A percentile compares a stretch with the other conserved stretches of the same genome.
Conservation (phyloP, 768 basidiomycete species). For the Pleurotus cornucopiae region DNA sequence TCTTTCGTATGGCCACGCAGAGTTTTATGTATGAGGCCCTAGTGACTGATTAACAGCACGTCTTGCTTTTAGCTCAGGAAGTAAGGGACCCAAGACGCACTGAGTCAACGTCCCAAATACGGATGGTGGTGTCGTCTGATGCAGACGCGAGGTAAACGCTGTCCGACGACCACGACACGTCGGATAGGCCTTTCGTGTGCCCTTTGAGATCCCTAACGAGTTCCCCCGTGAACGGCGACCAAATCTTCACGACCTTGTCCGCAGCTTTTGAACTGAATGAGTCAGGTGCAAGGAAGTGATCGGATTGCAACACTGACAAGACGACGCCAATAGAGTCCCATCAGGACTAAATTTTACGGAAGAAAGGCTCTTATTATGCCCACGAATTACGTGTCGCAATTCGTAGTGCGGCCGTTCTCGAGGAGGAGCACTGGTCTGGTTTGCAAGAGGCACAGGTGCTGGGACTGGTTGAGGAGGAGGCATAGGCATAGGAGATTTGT, state of each 20-base stretch:
- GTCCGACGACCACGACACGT: slow-evolving; percentile 86
- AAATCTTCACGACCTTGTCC: slow-evolving; percentile 76
- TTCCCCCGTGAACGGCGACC: slow-evolving; percentile 78
- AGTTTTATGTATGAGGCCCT: slow-evolving; percentile 69
- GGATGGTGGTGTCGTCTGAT: slow-evolving; percentile 86
- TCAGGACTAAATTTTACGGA: slow-evolving; percentile 91
- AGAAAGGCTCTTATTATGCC: slow-evolving; percentile 82
- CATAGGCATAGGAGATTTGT: slow-evolving; percentile 38
- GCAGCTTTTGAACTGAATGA: slow-evolving; percentile 42
- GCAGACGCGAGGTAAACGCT: slow-evolving; percentile 82
- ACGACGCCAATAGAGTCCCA: slow-evolving; percentile 81
- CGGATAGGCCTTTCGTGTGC: slow-evolving; percentile 81
- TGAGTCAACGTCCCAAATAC: slow-evolving; percentile 85
- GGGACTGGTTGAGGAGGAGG: slow-evolving; percentile 19
- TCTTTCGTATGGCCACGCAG: slow-evolving; percentile 82
- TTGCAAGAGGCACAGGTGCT: slow-evolving; percentile 23
- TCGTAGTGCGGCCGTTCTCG: slow-evolving; percentile 64
- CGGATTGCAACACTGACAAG: slow-evolving; percentile 48
- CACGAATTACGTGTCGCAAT: slow-evolving; percentile 61
- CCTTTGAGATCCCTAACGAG: slow-evolving; percentile 71
- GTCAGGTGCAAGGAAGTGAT: slow-evolving; percentile 11
- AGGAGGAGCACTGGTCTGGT: slow-evolving; percentile 28
- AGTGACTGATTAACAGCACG: slow-evolving; percentile 10
- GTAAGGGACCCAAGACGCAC: slow-evolving; percentile 36
- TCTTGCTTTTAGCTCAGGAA: slow-evolving; percentile 1